Base-by-base conservation (phyloP, 2,329 filamentous ascomycete genomes). In the Nemania diffusa region DNA sequence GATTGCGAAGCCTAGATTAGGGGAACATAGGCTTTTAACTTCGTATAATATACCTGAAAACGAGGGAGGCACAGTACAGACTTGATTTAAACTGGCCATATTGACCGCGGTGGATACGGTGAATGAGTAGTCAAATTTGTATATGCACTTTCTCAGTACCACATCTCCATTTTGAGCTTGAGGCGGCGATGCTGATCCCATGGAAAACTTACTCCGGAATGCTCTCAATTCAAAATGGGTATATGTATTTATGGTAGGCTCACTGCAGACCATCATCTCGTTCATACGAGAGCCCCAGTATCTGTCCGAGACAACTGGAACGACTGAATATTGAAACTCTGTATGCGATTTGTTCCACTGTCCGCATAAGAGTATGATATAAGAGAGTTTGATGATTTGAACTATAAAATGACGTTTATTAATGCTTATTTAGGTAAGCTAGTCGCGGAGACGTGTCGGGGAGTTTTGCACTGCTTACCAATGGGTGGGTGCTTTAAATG, bases 331-430 rank as follows among this genome's bases (percentile, higher is more conserved):
- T 6, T 42, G 20, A 32, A 67, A 64, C 1, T 34, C 20, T 9
- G 34, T 59, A 9, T 27, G 22, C 24, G 24, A 44, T 7, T 61
- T 17, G 27, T 67, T n/a, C 65, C 65, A 67, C 27, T 29, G 24
- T 6, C 61, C 65, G 22, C 65, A 67, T n/a, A 57, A 26, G 37
- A 67, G 52, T 24, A 68, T 5, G 15, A 59, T 34, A 9, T n/a
- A 27, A n/a, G n/a, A n/a, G n/a, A n/a, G n/a, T n/a, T n/a, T n/a
- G n/a, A n/a, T n/a, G n/a, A n/a, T n/a, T n/a, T n/a, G n/a, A n/a
- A n/a, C n/a, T n/a, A n/a, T n/a, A n/a, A n/a, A n/a, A n/a, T n/a
- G n/a, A n/a, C n/a, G n/a, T n/a, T n/a, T n/a, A n/a, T n/a, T n/a
- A n/a, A n/a, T n/a, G n/a, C n/a, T n/a, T n/a, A n/a, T n/a, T n/a